Evolutionary conservation across 192 early-diverging fungal genomes (phyloP).

Genomic region (Backusella westeae): DNA sequence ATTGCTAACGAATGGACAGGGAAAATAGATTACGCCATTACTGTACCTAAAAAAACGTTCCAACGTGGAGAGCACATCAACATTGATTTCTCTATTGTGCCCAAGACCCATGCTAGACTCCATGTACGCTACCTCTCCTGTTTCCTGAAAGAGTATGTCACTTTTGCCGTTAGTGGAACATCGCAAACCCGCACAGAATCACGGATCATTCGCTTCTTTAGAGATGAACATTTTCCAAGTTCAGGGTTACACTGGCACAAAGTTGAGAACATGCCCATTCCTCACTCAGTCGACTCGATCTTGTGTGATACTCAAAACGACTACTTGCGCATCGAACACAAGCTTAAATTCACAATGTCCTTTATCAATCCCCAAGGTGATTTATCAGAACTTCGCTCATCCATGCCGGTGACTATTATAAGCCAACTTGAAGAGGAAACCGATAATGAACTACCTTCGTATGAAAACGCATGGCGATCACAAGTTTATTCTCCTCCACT

Average conservation of each 20-base stretch:
- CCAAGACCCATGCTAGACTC: constrained; percentile 43
- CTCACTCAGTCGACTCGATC: constrained; percentile 7
- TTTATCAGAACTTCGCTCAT: constrained; percentile 32
- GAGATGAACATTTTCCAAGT: constrained; percentile 15
- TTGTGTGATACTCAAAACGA: constrained; percentile 32
- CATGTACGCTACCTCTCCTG: constrained; percentile 44
- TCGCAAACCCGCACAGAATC: constrained; percentile 32
- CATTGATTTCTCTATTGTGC: constrained; percentile 43
- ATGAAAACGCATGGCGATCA: constrained; percentile 34
- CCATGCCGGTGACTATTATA: constrained; percentile 32
- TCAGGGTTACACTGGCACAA: constrained; percentile 20
- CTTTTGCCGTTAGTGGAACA: constrained; percentile 31
- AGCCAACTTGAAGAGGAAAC: constrained; percentile 15
- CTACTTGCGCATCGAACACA: constrained; percentile 34
- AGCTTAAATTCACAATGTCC: constrained; percentile 32
- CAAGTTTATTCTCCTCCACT: constrained; percentile 17
- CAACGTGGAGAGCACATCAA: constrained; percentile 51
- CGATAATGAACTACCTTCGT: constrained; percentile 30
- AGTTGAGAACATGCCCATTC: constrained; percentile 24
- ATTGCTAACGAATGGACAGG: constrained; percentile 54
- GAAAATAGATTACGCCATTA: constrained; percentile 54
- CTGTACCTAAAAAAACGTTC: constrained; percentile 43
- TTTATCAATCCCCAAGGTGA: constrained; percentile 27
- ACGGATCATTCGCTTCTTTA: constrained; percentile 10
- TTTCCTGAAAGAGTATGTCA: constrained; percentile 55